Conservation (phyloP, 2,329 filamentous ascomycete genomes). For the Paraphoma chrysanthemicola region DNA sequence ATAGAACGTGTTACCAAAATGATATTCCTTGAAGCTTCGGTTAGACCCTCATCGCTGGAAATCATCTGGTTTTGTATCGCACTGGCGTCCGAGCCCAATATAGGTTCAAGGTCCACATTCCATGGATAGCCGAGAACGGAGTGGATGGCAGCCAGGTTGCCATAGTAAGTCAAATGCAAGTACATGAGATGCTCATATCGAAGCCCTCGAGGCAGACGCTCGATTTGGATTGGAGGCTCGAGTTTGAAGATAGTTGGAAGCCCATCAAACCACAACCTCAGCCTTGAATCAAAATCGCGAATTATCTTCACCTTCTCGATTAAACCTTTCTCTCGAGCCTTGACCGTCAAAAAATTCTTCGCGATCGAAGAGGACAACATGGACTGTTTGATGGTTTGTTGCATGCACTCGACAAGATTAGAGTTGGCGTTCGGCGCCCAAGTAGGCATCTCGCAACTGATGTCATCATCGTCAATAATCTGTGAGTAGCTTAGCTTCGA, state of each 20-base stretch:
- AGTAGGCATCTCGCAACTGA: not conserved
- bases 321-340: not conserved
- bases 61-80: not conserved
- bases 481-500: too few relatives aligned
- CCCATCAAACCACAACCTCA: not conserved
- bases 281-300: not conserved
- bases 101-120: not conserved
- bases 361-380: not conserved
- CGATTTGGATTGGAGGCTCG: not conserved
- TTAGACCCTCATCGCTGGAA: not conserved
- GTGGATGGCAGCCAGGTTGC: not conserved
- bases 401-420: not conserved
- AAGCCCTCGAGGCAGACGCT: not conserved
- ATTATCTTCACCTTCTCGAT: not conserved
- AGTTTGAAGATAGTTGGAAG: not conserved
- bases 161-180: constrained; percentile 1
- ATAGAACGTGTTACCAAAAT: not conserved
- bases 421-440: not conserved
- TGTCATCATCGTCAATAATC: not conserved
- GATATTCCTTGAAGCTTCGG: not conserved
- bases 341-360: not conserved
- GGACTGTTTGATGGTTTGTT: not conserved
- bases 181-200: not conserved
- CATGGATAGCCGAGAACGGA: constrained; percentile 2
- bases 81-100: too few relatives aligned